Percentiles rank a stretch among this genome's conserved stretches.
phyloP scores from a whole-genome alignment of 2,329 filamentous ascomycete species.

The Teratosphaeria viscida region DNA sequence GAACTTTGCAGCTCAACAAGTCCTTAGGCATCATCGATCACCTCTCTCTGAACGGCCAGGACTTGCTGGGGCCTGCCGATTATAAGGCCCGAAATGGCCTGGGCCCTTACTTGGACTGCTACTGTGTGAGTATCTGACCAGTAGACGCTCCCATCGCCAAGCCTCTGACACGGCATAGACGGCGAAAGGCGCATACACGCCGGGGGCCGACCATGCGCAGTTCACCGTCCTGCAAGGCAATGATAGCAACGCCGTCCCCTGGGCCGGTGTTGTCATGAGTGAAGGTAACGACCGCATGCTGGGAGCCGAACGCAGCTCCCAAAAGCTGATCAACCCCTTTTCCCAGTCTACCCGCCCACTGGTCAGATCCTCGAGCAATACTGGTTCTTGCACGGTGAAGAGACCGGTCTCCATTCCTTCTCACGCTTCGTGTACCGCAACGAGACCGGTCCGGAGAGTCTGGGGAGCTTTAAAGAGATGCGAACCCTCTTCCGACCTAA shows the following conservation, averaged over 20 bases:
- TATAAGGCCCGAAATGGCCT: conserved; percentile 33
- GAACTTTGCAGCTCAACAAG: conserved; percentile 23
- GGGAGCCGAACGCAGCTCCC: background rate
- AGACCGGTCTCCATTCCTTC: conserved; percentile 54
- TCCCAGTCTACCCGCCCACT: conserved; percentile 42
- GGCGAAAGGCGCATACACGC: conserved; percentile 49
- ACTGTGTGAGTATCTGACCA: conserved; percentile 31
- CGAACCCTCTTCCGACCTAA: conserved; percentile 52
- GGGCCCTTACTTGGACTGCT: conserved; percentile 53
- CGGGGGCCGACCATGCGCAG: conserved; percentile 39
- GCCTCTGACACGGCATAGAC: conserved; percentile 17
- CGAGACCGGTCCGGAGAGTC: conserved; percentile 41
- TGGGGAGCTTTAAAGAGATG: conserved; percentile 51
- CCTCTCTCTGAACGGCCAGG: conserved; percentile 38
- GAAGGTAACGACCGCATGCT: conserved; percentile 25
- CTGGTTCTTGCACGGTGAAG: conserved; percentile 53
- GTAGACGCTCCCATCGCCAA: background rate
- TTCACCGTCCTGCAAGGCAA: conserved; percentile 43
- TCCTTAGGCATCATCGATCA: conserved; percentile 31
- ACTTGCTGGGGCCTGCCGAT: conserved; percentile 39
- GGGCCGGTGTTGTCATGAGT: conserved; percentile 50
- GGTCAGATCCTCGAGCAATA: conserved; percentile 53
- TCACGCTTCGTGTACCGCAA: conserved; percentile 51
- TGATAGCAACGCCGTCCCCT: conserved; percentile 41
- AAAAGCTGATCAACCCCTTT: background rate